Base-by-base conservation (phyloP, 75 land plant species). In the Adiantum capillusveneris region DNA sequence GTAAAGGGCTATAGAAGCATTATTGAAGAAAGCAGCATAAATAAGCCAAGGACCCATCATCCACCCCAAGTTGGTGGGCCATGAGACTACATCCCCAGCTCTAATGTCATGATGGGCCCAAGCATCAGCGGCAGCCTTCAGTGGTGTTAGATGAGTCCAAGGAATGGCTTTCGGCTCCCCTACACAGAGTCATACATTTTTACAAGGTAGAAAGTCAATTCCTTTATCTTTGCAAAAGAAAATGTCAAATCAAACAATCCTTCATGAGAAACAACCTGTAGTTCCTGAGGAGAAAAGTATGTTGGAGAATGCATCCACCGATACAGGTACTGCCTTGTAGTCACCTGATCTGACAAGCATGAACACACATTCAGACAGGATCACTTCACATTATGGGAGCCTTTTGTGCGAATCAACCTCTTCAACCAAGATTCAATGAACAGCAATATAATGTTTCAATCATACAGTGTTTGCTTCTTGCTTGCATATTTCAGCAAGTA, bases 41-140 rank as follows among this genome's bases (percentile, higher is more conserved):
- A 94, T 80, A 41, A 94, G 74, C 96, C 96, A 89, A 39, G 98
- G 98, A 7, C 98, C 98, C 98, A 94, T 94, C 98, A 94, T 89
- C 98, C 98, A 94, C 6, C 98, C 98, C 57, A 94, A 81, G 67
- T 89, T 94, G 14, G 98, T 83, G 0, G 98, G 98, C 98, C 98
- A 94, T 37, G 83, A 79, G 56, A 89, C 83, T 60, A 89, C 72
- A 69, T 94, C 98, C 22, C 96, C 85, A 57, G 63, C 70, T 13
- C 63, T 82, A 36, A 94, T 84, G 53, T 90, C 98, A 84, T 79
- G 85, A 45, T 94, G 96, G 62, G 84, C 80, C 98, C 98, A 94
- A 51, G 80, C 98, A 84, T 94, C 98, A 31, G 91, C 90, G 39
- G 96, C 98, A 59, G 85, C 96, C 60, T 89, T 89, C 17, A 94